Percentiles rank a stretch among this genome's conserved stretches.
Evolutionary conservation across 202 grass and related monocot species (phyloP).

Genomic region (Schoenoplectus triqueter): DNA sequence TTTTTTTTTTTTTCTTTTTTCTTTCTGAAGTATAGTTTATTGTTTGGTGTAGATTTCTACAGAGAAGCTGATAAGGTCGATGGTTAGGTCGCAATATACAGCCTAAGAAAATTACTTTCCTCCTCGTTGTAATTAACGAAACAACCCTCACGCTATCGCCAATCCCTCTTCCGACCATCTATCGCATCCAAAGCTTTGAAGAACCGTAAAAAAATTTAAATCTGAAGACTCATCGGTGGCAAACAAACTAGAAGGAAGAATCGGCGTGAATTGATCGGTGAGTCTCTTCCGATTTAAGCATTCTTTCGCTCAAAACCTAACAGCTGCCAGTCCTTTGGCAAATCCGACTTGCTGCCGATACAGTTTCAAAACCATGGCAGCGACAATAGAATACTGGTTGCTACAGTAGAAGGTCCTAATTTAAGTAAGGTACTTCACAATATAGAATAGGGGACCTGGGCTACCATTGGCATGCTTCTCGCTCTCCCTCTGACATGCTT

Average conservation of each 20-base stretch:
- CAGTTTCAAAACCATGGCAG: neutral
- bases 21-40: neutral
- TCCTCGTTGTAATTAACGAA: neutral
- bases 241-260: neutral
- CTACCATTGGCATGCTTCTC: neutral
- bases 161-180: neutral
- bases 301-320: neutral
- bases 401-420: neutral
- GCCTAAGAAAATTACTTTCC: too few relatives aligned
- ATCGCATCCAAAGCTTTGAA: neutral
- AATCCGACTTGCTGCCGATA: neutral
- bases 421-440: neutral
- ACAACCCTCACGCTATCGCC: neutral
- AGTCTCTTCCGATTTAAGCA: neutral
- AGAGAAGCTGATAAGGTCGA: slow-evolving; percentile 14
- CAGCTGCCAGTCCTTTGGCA: neutral
- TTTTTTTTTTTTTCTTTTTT: neutral
- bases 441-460: neutral
- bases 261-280: neutral
- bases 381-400: neutral
- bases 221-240: neutral
- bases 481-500: neutral
- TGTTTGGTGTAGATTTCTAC: neutral
- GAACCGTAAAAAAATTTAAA: neutral
- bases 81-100: neutral